Evolutionary conservation across 2,329 filamentous ascomycete genomes (phyloP), one percentile per base, ranked within the genome.

Genomic region (Elsinoe australis): DNA sequence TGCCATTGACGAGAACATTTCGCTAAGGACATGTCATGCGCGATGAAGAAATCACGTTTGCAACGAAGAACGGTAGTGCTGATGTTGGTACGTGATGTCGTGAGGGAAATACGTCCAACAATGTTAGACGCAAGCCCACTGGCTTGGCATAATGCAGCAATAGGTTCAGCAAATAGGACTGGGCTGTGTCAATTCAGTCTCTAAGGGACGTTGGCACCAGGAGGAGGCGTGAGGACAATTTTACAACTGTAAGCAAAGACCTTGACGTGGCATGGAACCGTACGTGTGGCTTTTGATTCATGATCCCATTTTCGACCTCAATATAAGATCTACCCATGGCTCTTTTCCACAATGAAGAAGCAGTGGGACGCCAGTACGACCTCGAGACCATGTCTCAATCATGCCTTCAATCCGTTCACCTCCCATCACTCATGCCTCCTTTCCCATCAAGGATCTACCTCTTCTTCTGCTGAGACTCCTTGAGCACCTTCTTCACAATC

Each of bases 401-500:
- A 32, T 44, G 39, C 28, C 39, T 5, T 31, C 26, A 12, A 12
- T 41, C n/a, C 36, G 15, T 3, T 21, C 21, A 14, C 14, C n/a
- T 4, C 10, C 36, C 36, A 8, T 15, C 8, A 28, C 15, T 12
- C 3, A 10, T 14, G 15, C 17, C 39, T 7, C 26, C 26, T 29
- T 7, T 29, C 7, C 26, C 26, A 29, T 29, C 26, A 29, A 29
- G 12, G 12, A 39, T 59, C 63, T 66, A 70, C 55, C 63, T 65
- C 65, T 76, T 80, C 71, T 85, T 85, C 78, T 87, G 85, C 77
- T 94, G 87, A 56, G 79, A 81, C 80, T 96, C 90, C 85, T 95
- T 95, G 71, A 96, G 82, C 66, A 98, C 92, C 87, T 98, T 98
- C 88, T 98, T 98, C 75, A 98, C 92, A 65, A 98, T 96, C 87